Evolutionary conservation across 78 protist species (phyloP), one percentile per base, ranked within the genome.

Genomic region (Dictyostelium capitatum): DNA sequence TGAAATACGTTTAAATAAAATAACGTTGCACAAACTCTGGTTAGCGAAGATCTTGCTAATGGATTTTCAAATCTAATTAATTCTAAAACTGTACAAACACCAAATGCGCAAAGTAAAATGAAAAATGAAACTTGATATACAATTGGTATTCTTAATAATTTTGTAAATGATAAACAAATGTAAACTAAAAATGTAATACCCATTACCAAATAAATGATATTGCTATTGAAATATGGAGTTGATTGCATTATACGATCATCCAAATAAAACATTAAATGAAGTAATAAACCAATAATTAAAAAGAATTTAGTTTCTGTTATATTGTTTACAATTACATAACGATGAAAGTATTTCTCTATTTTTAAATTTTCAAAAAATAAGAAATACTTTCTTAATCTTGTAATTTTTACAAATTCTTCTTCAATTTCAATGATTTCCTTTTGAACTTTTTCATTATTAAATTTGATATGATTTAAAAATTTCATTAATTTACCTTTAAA

Each of bases 1-100:
- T 87, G 93, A 67, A 87, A 87, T 12, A 87, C 93, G 51, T 87
- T 87, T 4, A 56, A 82, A 77, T 87, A 87, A 50, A 87, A 77
- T 17, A 87, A 64, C 2, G 79, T 77, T 28, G 79, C 78, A 77
- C 81, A 62, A 14, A 87, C 84, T 23, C 93, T 47, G 23, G 84
- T 87, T 28, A 87, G 17, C 0, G 84, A 77, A 12, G 93, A 87
- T 23, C 93, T 65, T 19, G 93, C 93, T 19, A 87, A 57, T 87
- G 93, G 93, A 65, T 87, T 87, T 9, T 65, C 78, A 14, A 62
- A 77, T 62, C 93, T 80, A 5, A 87, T 64, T 64, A 87, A 19
- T n/a, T 87, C 93, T 3, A 87, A 32, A 11, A 51, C 80, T 14
- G 93, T 87, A 11, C 59, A 47, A 47, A 77, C 72, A n/a, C 93